phyloP scores from a whole-genome alignment of 2,329 filamentous ascomycete species.

The Phaeosphaeriaceae sp. region DNA sequence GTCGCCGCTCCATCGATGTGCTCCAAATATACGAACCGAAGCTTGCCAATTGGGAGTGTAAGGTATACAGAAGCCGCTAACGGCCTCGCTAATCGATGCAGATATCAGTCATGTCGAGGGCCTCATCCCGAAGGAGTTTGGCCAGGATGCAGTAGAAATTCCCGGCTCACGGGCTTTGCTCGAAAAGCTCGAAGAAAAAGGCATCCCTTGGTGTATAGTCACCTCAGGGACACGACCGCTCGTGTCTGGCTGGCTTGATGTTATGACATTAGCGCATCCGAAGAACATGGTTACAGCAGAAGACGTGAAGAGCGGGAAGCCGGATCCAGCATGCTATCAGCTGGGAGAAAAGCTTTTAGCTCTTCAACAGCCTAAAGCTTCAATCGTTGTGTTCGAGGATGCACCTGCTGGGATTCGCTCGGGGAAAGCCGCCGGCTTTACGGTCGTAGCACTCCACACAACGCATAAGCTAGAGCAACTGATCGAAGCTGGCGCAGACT shows the following conservation, averaged over 20 bases:
- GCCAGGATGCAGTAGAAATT: slow-evolving; percentile 81
- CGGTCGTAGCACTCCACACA: slow-evolving; percentile 82
- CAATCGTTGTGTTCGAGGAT: slow-evolving; percentile 83
- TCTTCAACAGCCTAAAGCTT: slow-evolving; percentile 48
- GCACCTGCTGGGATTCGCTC: slow-evolving; percentile 83
- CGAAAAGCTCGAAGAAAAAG: slow-evolving; percentile 65
- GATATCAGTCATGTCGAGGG: slow-evolving; percentile 83
- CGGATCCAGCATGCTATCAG: slow-evolving; percentile 58
- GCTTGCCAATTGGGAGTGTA: slow-evolving; percentile 73
- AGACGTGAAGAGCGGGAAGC: slow-evolving; percentile 58
- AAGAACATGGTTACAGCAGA: slow-evolving; percentile 58
- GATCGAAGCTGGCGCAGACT: slow-evolving; percentile 79
- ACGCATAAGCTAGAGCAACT: slow-evolving; percentile 80
- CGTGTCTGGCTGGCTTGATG: slow-evolving; percentile 58
- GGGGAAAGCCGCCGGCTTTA: slow-evolving; percentile 85
- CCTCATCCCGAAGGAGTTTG: slow-evolving; percentile 77
- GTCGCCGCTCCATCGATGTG: slow-evolving; percentile 85
- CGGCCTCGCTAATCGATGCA: slow-evolving; percentile 44
- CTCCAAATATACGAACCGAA: slow-evolving; percentile 79
- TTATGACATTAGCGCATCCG: slow-evolving; percentile 57
- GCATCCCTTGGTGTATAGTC: slow-evolving; percentile 83
- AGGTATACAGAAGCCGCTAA: neutral
- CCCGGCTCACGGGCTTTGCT: slow-evolving; percentile 80
- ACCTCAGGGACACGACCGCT: slow-evolving; percentile 58
- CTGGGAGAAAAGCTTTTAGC: slow-evolving; percentile 52